These are phyloP conservation scores for Plasmodium vinckei DNA, from an alignment of 169 alveolate species.

Conservation along the genomic window DNA sequence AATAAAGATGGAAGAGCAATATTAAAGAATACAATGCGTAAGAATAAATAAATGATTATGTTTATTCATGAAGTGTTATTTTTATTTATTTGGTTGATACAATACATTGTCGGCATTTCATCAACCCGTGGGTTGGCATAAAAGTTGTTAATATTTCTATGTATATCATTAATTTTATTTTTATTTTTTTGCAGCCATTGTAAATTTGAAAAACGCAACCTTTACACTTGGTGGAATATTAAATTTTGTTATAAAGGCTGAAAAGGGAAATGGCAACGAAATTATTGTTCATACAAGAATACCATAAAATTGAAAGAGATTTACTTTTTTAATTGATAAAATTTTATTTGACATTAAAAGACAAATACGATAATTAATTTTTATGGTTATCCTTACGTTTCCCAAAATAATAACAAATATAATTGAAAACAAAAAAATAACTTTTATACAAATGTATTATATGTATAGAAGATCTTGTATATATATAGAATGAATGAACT, in stretches of 20 bases:
- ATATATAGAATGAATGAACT: no score
- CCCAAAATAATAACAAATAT: not conserved
- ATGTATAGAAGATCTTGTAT: no score
- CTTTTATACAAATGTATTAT: no score
- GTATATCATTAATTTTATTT: no score
- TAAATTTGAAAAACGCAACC: slow-evolving; percentile 51
- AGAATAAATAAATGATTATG: not conserved
- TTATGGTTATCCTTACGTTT: not conserved
- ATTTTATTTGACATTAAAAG: no score
- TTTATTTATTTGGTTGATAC: not conserved
- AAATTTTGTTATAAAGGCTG: slow-evolving; percentile 50
- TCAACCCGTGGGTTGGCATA: no score
- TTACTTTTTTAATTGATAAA: no score
- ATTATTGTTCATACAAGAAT: slow-evolving; percentile 69
- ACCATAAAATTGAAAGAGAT: slow-evolving; percentile 21
- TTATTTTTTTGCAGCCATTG: slow-evolving; percentile 27
- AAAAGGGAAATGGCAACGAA: slow-evolving; percentile 69
- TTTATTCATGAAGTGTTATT: no score
- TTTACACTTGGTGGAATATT: slow-evolving; percentile 43
- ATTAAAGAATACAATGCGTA: slow-evolving; percentile 44
- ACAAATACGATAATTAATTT: no score
- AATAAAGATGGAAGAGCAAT: slow-evolving; percentile 46
- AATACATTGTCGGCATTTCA: not conserved
- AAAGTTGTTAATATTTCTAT: no score
- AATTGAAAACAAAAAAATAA: no score